Evolutionary conservation across 139 green algal genomes (phyloP), one percentile per base, ranked within the genome.

Genomic region (Edaphochlamys debaryana): DNA sequence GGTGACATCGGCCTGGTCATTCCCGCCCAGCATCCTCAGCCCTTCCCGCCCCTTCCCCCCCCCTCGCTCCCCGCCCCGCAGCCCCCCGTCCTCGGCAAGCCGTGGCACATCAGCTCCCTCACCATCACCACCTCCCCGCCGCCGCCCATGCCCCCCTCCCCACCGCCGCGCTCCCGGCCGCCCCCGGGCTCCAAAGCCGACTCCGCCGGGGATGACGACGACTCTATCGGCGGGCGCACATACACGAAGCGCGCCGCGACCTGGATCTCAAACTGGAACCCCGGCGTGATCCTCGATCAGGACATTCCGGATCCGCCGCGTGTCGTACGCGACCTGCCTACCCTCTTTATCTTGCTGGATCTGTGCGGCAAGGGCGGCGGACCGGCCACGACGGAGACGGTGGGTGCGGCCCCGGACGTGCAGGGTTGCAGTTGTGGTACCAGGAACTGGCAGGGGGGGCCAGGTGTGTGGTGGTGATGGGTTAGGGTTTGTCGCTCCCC

Each of bases 281-380:
- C 78, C 5, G 78, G 78, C 11, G 78, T 84, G 8, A 42, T 60
- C 36, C 30, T 84, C 29, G 32, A 84, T 20, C 36, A 75, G 36
- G 50, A 9, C 7, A 48, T 74, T 20, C 78, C 78, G 1, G 78
- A 75, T 45, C 78, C 78, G 6, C 45, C 66, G 2, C 78, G 78
- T 3, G 78, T 84, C 8, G 78, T 84, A 11, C 64, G 64, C 34
- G 78, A 84, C 60, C 48, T 84, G 66, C 66, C 78, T 25, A 60
- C 78, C 9, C 66, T 84, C 17, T 84, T 84, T 36, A 77, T 84
- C 29, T 15, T 84, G 34, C 50, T 84, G 48, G 78, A 84, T 34
- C 64, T 84, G 37, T 84, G 78, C 67, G 66, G 50, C 45, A 74
- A 83, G 45, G 77, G 77, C 32, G 63, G 63, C 48, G 77, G 77